Evolutionary conservation across 768 basidiomycete species (phyloP).

Genomic region (Boletus rufocinnamomeus): DNA sequence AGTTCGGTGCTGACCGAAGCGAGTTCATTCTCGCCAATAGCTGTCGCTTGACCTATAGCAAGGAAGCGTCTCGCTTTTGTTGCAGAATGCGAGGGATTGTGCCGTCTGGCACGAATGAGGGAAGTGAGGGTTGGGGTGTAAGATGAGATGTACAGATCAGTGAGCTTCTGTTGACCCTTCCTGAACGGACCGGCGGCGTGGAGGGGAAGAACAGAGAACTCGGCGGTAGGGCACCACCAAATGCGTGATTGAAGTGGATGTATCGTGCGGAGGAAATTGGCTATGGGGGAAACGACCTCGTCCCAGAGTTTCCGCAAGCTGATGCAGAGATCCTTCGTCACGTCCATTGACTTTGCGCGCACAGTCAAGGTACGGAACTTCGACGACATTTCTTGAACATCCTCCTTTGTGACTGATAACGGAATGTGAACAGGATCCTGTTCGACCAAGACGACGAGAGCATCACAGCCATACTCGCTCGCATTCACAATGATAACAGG

Average conservation of each 20-base stretch:
- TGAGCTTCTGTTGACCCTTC: too few relatives aligned
- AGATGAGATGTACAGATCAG: too few relatives aligned
- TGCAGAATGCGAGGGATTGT: neutral
- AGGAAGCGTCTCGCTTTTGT: neutral
- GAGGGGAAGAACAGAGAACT: too few relatives aligned
- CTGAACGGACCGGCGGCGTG: too few relatives aligned
- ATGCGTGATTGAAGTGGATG: neutral
- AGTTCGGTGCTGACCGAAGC: neutral
- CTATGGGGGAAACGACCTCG: neutral
- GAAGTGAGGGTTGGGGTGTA: too few relatives aligned
- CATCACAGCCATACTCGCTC: too few relatives aligned
- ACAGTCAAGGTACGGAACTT: neutral
- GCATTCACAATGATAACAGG: too few relatives aligned
- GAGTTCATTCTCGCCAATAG: neutral
- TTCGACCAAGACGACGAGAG: too few relatives aligned
- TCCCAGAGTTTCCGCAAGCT: neutral
- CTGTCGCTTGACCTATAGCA: constrained; percentile 2
- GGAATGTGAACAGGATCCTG: neutral
- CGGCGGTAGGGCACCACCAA: neutral
- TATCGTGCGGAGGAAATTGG: neutral
- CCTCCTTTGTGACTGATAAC: neutral
- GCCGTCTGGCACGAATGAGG: too few relatives aligned
- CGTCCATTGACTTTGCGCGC: neutral
- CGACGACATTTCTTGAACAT: neutral
- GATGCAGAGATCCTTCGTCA: neutral